phyloP scores from a whole-genome alignment of 2,329 filamentous ascomycete genomes.

The Sporothrix phasma region DNA sequence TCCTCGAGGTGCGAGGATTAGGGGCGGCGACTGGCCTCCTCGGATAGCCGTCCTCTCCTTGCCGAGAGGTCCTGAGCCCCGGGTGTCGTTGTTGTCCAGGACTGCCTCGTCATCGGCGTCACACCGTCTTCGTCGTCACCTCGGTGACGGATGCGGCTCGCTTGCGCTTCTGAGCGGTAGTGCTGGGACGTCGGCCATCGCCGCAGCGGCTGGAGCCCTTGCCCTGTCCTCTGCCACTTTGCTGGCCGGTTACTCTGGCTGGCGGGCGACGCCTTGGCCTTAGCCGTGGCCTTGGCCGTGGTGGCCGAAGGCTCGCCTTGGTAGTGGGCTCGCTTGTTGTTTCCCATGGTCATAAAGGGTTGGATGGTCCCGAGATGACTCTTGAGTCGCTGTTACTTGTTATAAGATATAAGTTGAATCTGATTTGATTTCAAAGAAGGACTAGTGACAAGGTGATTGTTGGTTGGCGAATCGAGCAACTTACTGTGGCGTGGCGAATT shows the following conservation, averaged over 20 bases:
- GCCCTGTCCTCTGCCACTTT: not conserved
- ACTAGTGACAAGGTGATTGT: not conserved
- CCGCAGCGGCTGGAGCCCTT: not conserved
- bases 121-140: not conserved
- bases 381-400: not conserved
- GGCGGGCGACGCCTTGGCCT: not conserved
- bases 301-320: not conserved
- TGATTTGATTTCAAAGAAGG: not conserved
- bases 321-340: not conserved
- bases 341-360: not conserved
- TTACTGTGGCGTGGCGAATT: not conserved
- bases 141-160: not conserved
- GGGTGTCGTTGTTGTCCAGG: not conserved
- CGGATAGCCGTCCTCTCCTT: not conserved
- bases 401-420: not conserved
- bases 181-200: not conserved
- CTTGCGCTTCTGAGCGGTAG: not conserved
- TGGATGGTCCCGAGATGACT: not conserved
- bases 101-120: not conserved
- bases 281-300: not conserved
- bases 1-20: too few species aligned
- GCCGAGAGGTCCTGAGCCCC: not conserved
- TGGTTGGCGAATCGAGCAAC: too few species aligned
- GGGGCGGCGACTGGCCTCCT: too few species aligned
- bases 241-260: too few species aligned